These are phyloP conservation scores for Uromyces viciae-fabae DNA, from an alignment of 1,284 basidiomycete genomes.

Conservation along the genomic window DNA sequence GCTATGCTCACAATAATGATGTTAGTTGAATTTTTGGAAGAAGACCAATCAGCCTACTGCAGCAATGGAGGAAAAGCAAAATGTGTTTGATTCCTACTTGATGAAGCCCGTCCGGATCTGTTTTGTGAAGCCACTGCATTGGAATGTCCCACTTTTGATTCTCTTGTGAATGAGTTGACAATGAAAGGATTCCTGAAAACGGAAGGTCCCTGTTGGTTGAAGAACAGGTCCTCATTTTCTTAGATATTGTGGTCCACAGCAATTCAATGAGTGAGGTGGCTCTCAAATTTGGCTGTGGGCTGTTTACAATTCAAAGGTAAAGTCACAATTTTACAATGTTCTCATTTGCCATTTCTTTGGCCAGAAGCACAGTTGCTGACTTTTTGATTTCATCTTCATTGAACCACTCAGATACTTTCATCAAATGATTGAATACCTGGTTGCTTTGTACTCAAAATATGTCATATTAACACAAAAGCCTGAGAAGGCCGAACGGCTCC, in stretches of 20 bases:
- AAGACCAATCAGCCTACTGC: neutral
- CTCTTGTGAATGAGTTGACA: neutral
- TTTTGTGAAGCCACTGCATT: neutral
- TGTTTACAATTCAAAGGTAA: neutral
- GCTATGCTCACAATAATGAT: no score
- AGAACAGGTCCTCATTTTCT: neutral
- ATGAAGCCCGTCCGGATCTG: neutral
- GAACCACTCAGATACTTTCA: neutral
- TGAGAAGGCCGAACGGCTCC: neutral
- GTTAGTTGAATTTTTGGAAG: no score
- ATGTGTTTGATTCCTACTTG: neutral
- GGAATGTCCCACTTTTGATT: neutral
- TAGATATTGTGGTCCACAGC: neutral
- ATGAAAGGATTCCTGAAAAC: neutral
- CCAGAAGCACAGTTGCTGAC: no score
- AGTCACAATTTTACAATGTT: no score
- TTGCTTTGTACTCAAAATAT: neutral
- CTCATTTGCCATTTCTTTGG: no score
- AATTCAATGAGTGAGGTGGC: neutral
- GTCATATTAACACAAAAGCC: no score
- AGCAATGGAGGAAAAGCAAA: neutral
- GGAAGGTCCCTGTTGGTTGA: neutral
- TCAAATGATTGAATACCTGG: neutral
- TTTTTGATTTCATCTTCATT: no score
- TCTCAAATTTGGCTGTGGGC: neutral